Conservation (phyloP, 768 basidiomycete species). For the Mycena pura region DNA sequence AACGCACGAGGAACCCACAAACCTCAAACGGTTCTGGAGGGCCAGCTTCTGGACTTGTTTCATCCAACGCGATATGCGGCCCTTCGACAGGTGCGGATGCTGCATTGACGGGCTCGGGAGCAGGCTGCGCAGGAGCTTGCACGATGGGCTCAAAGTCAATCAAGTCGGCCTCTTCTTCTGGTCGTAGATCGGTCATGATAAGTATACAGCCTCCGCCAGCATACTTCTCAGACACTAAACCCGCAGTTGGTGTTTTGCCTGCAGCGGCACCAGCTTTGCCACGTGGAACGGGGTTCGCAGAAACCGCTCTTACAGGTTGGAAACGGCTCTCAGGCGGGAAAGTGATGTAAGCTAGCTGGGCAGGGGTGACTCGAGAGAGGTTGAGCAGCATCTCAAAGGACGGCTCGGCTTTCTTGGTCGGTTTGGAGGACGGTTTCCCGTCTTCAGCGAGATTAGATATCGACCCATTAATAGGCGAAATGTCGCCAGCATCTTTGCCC, state of each 20-base stretch:
- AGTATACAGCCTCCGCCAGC: slow-evolving; percentile 89
- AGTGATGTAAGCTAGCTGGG: slow-evolving; percentile 83
- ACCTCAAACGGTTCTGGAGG: slow-evolving; percentile 88
- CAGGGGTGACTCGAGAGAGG: slow-evolving; percentile 91
- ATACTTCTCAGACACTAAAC: slow-evolving; percentile 60
- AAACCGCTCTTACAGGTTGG: slow-evolving; percentile 86
- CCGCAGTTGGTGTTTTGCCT: slow-evolving; percentile 38
- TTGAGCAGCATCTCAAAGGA: slow-evolving; percentile 79
- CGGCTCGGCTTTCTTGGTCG: slow-evolving; percentile 76
- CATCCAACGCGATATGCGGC: slow-evolving; percentile 72
- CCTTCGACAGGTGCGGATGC: slow-evolving; percentile 45
- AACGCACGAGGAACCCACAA: slow-evolving; percentile 35
- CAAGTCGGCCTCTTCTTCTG: slow-evolving; percentile 75
- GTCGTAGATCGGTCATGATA: slow-evolving; percentile 76
- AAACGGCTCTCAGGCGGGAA: slow-evolving; percentile 85
- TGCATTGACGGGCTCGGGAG: slow-evolving; percentile 37
- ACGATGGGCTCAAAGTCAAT: slow-evolving; percentile 60
- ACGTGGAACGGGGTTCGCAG: slow-evolving; percentile 47
- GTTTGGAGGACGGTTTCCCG: slow-evolving; percentile 45
- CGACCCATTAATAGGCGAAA: slow-evolving; percentile 62
- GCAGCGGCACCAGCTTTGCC: slow-evolving; percentile 38
- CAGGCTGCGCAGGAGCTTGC: slow-evolving; percentile 38
- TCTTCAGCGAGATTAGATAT: slow-evolving; percentile 56
- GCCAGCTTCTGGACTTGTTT: slow-evolving; percentile 72
- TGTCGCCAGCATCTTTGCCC: slow-evolving; percentile 55